Conservation (phyloP, 2,329 filamentous ascomycete species). For the Cadophora sp. region DNA sequence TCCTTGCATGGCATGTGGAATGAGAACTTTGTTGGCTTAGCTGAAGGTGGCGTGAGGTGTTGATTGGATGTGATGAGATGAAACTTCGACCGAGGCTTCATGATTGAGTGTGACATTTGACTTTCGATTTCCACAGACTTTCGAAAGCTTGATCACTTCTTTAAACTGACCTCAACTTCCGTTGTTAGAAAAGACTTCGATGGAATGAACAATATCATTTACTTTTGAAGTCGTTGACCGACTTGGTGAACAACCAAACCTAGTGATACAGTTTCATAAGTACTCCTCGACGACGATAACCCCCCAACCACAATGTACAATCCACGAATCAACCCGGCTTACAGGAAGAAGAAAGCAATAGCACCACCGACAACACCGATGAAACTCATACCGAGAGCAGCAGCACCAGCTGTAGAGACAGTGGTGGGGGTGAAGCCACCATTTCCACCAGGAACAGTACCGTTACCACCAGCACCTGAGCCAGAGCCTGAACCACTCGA, state of each 20-base stretch:
- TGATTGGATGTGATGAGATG: neutral
- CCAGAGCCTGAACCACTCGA: neutral
- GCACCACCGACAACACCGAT: conserved; percentile 33
- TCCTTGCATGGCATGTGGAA: neutral
- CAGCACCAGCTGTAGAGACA: conserved; percentile 27
- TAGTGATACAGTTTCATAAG: neutral
- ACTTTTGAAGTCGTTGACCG: neutral
- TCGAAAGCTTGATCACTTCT: too few species aligned
- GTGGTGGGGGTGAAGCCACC: conserved; percentile 17
- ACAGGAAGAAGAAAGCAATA: conserved; percentile 31
- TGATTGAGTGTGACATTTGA: neutral
- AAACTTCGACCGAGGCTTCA: neutral
- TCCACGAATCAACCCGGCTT: neutral
- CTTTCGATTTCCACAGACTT: neutral
- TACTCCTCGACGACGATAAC: neutral
- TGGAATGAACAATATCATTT: conserved; percentile 7
- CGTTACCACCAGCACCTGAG: neutral
- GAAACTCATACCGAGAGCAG: conserved; percentile 31
- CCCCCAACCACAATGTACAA: neutral
- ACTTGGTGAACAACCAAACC: neutral
- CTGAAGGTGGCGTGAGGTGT: neutral
- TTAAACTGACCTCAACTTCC: neutral
- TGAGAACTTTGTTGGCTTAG: neutral
- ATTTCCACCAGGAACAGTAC: neutral
- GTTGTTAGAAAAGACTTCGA: neutral